These are phyloP conservation scores for Cystofilobasidium capitatum DNA, from an alignment of 768 basidiomycete species.

Conservation along the genomic window DNA sequence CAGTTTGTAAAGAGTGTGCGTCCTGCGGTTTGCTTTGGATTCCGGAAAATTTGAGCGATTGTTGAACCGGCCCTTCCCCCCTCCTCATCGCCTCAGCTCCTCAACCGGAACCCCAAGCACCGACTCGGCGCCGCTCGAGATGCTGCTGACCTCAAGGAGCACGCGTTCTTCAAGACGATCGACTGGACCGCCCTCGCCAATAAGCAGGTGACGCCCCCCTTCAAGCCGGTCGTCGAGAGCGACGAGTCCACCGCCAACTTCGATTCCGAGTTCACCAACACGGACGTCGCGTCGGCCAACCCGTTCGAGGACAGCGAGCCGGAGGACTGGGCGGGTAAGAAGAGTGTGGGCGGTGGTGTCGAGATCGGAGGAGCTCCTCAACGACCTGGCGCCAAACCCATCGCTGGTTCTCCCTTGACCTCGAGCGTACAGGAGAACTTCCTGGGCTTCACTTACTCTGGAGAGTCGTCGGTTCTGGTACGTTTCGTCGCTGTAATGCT, in stretches of 20 bases:
- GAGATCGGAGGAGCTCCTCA: conserved; percentile 16
- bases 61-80: conserved; percentile 9
- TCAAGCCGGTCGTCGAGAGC: conserved; percentile 94
- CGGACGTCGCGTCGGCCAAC: conserved; percentile 64
- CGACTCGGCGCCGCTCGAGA: conserved; percentile 85
- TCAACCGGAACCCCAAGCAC: conserved; percentile 97
- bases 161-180: conserved; percentile 81
- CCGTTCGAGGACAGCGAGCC: conserved; percentile 56
- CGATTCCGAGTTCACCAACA: conserved; percentile 91
- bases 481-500: conserved; percentile 22
- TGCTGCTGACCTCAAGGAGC: conserved; percentile 87
- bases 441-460: conserved; percentile 65
- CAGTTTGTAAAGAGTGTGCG: conserved; percentile 96
- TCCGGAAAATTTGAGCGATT: not conserved
- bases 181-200: conserved; percentile 77
- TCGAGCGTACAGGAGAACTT: conserved; percentile 94
- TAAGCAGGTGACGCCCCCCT: conserved; percentile 90
- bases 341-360: conserved; percentile 34
- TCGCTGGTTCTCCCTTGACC: conserved; percentile 61
- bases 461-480: conserved; percentile 39
- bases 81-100: conserved; percentile 50
- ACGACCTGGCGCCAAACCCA: conserved; percentile 30
- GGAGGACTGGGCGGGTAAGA: conserved; percentile 58
- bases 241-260: conserved; percentile 98
- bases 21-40: conserved; percentile 26